phyloP scores from a whole-genome alignment of 225 moss, liverwort and hornwort species.

The Marchantia paleacea region DNA sequence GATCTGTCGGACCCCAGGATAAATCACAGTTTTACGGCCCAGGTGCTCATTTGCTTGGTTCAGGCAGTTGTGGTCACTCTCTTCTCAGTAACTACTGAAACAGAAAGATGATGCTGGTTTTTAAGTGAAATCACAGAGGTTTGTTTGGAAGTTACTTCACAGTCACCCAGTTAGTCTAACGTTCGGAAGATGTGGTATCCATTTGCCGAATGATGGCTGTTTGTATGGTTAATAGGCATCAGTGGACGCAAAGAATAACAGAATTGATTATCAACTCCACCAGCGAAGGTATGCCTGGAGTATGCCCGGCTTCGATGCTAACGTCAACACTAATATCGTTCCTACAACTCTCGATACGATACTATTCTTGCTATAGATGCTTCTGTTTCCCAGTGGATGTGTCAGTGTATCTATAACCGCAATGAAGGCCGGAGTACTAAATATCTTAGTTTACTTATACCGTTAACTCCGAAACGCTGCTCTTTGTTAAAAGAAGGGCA shows the following conservation, averaged over 20 bases:
- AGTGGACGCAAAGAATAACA: background rate
- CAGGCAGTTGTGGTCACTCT: background rate
- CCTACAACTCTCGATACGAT: background rate
- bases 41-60: background rate
- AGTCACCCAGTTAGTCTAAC: background rate
- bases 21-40: background rate
- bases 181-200: background rate
- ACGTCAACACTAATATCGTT: background rate
- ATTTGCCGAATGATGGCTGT: background rate
- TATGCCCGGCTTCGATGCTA: background rate
- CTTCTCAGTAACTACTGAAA: background rate
- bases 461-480: no score
- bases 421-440: no score
- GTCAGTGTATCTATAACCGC: no score
- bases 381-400: no score
- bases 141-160: background rate
- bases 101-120: background rate
- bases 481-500: no score
- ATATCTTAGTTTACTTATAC: no score
- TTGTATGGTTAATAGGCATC: background rate
- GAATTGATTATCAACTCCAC: background rate
- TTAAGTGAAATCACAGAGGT: background rate
- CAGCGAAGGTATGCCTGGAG: background rate
- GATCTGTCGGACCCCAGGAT: background rate
- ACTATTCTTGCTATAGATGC: background rate